A percentile compares a stretch with the other conserved stretches of the same genome.
These are phyloP conservation scores for Pezicula rhizophila DNA, from an alignment of 2,329 filamentous ascomycete species.

Conservation along the genomic window DNA sequence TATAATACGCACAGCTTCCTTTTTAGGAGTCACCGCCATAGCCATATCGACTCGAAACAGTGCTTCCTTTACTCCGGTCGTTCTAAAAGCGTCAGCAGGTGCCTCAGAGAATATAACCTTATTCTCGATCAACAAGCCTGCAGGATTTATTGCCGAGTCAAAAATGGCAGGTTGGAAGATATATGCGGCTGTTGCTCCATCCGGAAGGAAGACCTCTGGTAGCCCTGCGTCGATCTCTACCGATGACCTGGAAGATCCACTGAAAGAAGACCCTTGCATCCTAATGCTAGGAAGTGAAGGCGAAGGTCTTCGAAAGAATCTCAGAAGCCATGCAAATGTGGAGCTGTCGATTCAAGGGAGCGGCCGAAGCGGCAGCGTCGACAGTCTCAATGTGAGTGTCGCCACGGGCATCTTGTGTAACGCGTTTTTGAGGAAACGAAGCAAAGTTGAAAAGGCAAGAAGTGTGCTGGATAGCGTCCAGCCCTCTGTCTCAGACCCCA, in stretches of 20 bases:
- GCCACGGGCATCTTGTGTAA: constrained; percentile 73
- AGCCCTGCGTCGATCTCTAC: constrained; percentile 33
- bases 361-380: constrained; percentile 51
- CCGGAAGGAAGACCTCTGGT: constrained; percentile 30
- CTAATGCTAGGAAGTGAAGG: constrained; percentile 81
- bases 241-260: constrained; percentile 47
- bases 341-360: constrained; percentile 56
- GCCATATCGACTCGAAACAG: constrained; percentile 69
- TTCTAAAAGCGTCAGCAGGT: constrained; percentile 82
- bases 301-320: constrained; percentile 58
- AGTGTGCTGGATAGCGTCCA: background rate
- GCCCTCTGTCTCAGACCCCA: background rate
- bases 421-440: constrained; percentile 48
- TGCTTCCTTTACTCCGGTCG: constrained; percentile 67
- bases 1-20: constrained; percentile 82
- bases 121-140: constrained; percentile 61
- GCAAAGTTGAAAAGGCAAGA: background rate
- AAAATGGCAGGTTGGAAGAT: constrained; percentile 71
- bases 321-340: constrained; percentile 61
- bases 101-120: constrained; percentile 76
- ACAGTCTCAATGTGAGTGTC: constrained; percentile 91
- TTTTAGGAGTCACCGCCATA: constrained; percentile 83
- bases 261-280: constrained; percentile 61
- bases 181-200: constrained; percentile 64
- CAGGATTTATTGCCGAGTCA: constrained; percentile 64